phyloP scores from a whole-genome alignment of 352 stramenopile genomes.

The Pythium aristosporum region DNA sequence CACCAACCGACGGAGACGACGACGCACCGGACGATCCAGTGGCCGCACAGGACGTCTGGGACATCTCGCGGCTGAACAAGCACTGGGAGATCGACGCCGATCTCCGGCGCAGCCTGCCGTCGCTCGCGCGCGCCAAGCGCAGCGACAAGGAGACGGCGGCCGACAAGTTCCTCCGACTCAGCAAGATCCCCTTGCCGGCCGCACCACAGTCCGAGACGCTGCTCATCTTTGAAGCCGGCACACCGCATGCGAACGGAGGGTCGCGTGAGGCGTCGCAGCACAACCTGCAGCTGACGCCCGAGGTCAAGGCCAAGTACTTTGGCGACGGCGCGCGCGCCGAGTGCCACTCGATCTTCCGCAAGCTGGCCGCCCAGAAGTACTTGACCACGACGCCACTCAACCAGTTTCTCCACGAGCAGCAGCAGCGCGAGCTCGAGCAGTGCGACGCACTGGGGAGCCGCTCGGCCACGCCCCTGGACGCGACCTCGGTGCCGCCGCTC shows the following conservation, averaged over 20 bases:
- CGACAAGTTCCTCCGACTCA: constrained; percentile 68
- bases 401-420: constrained; percentile 49
- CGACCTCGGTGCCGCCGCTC: background rate
- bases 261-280: constrained; percentile 26
- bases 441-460: constrained; percentile 15
- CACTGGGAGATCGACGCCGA: constrained; percentile 74
- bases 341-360: constrained; percentile 66
- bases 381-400: constrained; percentile 47
- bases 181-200: constrained; percentile 45
- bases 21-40: background rate
- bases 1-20: background rate
- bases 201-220: constrained; percentile 30
- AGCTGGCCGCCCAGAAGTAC: constrained; percentile 67
- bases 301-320: constrained; percentile 74
- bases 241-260: constrained; percentile 16
- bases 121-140: constrained; percentile 53
- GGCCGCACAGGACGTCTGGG: constrained; percentile 33
- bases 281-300: constrained; percentile 38
- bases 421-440: constrained; percentile 29
- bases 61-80: constrained; percentile 72
- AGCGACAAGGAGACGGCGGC: constrained; percentile 42
- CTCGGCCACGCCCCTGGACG: constrained; percentile 13
- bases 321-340: constrained; percentile 43
- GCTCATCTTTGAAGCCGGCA: constrained; percentile 32
- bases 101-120: constrained; percentile 51